A percentile compares a stretch with the other conserved stretches of the same genome.
Evolutionary conservation across 176 grass and related monocot species (phyloP).

Genomic region (Metroxylon sagu): DNA sequence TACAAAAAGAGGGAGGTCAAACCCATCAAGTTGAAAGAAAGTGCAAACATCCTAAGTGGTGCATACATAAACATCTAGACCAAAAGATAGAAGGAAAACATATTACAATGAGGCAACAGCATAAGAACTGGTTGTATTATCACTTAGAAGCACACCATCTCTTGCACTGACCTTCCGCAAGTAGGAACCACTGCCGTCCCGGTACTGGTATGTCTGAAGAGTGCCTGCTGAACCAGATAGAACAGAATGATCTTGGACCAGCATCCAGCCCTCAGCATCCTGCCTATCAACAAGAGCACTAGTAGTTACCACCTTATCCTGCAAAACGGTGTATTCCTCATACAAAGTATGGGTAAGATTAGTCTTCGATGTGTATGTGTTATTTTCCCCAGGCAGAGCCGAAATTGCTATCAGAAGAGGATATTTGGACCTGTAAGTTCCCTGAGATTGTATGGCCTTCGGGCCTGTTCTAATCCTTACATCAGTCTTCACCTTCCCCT

Average conservation of each 20-base stretch:
- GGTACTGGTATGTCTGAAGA: constrained; percentile 43
- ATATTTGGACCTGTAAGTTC: constrained; percentile 34
- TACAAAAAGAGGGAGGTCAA: too few relatives aligned
- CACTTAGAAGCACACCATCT: constrained; percentile 54
- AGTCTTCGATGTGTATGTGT: constrained; percentile 35
- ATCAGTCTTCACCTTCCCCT: constrained; percentile 40
- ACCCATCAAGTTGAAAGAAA: too few relatives aligned
- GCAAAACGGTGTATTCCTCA: constrained; percentile 20
- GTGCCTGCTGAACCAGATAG: constrained; percentile 50
- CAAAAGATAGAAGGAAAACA: too few relatives aligned
- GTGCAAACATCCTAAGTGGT: too few relatives aligned
- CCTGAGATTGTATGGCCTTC: constrained; percentile 22
- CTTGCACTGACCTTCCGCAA: constrained; percentile 30
- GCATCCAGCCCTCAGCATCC: constrained; percentile 63
- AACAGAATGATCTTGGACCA: constrained; percentile 58
- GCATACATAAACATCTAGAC: too few relatives aligned
- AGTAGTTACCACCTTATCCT: not conserved
- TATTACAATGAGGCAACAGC: too few relatives aligned
- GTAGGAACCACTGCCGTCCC: constrained; percentile 23
- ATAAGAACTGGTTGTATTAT: constrained; percentile 34
- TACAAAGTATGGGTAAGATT: constrained; percentile 48
- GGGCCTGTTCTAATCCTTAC: constrained; percentile 20
- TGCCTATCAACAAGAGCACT: constrained; percentile 42
- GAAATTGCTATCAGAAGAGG: constrained; percentile 40
- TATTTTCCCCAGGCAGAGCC: constrained; percentile 34